These are phyloP conservation scores for Entomortierella chlamydospora DNA, from an alignment of 192 early-diverging fungal species.

Conservation along the genomic window DNA sequence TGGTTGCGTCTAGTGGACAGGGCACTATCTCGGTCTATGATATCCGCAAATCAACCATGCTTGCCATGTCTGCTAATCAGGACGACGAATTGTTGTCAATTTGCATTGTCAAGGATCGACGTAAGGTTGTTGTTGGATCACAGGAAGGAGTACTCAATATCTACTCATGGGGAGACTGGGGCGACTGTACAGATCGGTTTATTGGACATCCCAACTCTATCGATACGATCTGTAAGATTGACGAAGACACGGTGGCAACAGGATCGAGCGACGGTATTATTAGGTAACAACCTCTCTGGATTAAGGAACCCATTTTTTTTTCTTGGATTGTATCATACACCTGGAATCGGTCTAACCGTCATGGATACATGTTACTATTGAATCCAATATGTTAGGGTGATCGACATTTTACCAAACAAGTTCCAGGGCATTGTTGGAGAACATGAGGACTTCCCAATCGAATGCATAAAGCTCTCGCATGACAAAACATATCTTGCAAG, in stretches of 20 bases:
- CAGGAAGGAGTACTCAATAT: constrained; percentile 90
- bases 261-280: constrained; percentile 94
- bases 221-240: constrained; percentile 85
- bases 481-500: constrained; percentile 83
- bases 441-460: constrained; percentile 91
- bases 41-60: constrained; percentile 85
- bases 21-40: constrained; percentile 93
- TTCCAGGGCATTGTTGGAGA: constrained; percentile 91
- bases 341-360: no score
- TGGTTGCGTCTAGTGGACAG: constrained; percentile 87
- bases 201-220: constrained; percentile 94
- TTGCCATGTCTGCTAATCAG: constrained; percentile 91
- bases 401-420: constrained; percentile 92
- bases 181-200: constrained; percentile 93
- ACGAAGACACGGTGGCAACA: constrained; percentile 87
- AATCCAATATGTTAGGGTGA: constrained; percentile 58
- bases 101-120: constrained; percentile 74
- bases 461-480: constrained; percentile 77
- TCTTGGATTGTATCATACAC: not conserved
- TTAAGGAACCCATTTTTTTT: not conserved
- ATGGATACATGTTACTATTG: no score
- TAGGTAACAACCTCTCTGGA: constrained; percentile 43
- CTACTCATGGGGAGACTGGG: constrained; percentile 93
- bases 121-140: constrained; percentile 91
- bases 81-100: constrained; percentile 96